Base-by-base conservation (phyloP, 495 filamentous ascomycete species). In the Cenococcum geophilum region DNA sequence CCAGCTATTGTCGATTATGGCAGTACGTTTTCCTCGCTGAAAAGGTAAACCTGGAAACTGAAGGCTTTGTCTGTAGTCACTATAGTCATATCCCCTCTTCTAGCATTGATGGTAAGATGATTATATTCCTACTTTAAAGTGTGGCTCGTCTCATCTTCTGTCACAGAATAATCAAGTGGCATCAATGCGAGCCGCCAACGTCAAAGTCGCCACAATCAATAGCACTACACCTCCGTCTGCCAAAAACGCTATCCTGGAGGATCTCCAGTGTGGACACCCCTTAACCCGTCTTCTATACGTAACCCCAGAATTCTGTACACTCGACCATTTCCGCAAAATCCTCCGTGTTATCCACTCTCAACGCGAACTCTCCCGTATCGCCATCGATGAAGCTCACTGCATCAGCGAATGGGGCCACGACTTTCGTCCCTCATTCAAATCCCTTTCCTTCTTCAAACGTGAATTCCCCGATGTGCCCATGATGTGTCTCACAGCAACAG, bases 361-460 rank as follows among this genome's bases (percentile, higher is more conserved):
- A 72, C 80, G 83, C 22, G 89, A 97, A 72, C 81, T 97, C 5
- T 83, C 86, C 11, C 84, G 92, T 10, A 83, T 97, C 64, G 92
- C 86, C 48, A 85, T 97, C 50, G 92, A 97, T 74, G 92, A 97
- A 75, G 92, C 92, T 14, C 92, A 97, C 71, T 97, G 92, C 71
- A 96, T 97, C 64, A 92, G 87, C 10, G 92, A 97, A 84, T 97
- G 92, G 92, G 92, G 92, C 18, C 92, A 97, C 71, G 92, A 97
- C 72, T 97, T 97, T 68, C 87, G 92, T n/a, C 88, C 87, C 18
- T 86, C 90, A 35, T 97, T 96, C 74, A 89, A 90, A 65, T 80
- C 86, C 23, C 81, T 97, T n/a, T 84, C 83, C 6, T 96, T 88
- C 84, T 95, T 97, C 76, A 89, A 87, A 61, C 77, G 80, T 27